Conservation (phyloP, 1,139 yeast species). For the Geotrichum macrosporum region DNA sequence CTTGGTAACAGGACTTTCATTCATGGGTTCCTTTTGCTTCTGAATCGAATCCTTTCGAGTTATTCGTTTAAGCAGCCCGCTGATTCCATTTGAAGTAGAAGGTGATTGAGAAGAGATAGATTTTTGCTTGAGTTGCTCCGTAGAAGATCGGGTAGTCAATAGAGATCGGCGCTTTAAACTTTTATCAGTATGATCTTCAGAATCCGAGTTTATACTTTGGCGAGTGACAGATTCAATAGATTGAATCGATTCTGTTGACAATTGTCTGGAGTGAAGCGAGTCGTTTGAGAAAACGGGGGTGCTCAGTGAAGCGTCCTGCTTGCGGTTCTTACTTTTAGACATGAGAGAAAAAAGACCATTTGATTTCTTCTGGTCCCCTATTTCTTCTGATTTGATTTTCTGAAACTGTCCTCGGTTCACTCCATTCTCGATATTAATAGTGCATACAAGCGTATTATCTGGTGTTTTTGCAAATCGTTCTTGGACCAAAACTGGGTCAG, state of each 20-base stretch:
- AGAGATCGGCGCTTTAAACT: constrained; percentile 30
- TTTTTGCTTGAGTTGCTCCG: constrained; percentile 26
- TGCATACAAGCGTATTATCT: too few relatives aligned
- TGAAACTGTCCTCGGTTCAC: neutral
- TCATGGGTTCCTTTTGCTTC: neutral
- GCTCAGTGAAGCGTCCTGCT: too few relatives aligned
- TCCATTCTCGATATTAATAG: too few relatives aligned
- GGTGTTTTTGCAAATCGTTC: too few relatives aligned
- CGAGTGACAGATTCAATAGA: neutral
- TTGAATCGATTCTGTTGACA: too few relatives aligned
- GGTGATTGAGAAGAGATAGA: neutral
- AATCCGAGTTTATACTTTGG: constrained; percentile 11
- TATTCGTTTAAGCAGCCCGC: constrained; percentile 26
- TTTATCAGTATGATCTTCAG: constrained; percentile 17
- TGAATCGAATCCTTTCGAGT: constrained; percentile 4
- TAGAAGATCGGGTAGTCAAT: constrained; percentile 33
- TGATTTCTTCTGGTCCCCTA: constrained; percentile 4
- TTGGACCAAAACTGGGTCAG: too few relatives aligned
- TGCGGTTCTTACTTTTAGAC: constrained; percentile 3
- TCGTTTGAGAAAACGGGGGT: too few relatives aligned
- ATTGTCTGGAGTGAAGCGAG: too few relatives aligned
- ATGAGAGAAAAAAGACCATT: constrained; percentile 11
- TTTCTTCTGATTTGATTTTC: neutral
- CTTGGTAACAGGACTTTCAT: neutral
- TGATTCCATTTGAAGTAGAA: constrained; percentile 22